Evolutionary conservation across 257 asterid genomes (phyloP), one percentile per base, ranked within the genome.

Genomic region (Gentiana dahurica): DNA sequence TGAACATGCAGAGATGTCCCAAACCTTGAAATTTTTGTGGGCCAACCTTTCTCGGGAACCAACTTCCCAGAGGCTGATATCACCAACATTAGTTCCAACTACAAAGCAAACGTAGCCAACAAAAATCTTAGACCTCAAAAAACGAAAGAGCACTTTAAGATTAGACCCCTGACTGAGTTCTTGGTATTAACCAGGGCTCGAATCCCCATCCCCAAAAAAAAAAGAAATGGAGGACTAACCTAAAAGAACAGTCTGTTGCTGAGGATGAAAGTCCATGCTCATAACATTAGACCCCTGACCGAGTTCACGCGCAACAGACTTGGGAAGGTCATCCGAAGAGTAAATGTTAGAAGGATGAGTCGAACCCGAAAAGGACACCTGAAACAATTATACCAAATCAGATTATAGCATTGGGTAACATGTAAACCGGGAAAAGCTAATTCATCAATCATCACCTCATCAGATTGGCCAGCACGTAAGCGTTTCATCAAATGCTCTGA

Each of bases 31-130:
- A 69, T 68, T 63, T 70, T 77, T 91, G 52, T 85, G 90, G n/a
- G 90, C 86, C 72, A 91, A 68, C 75, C 97, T 80, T 59, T 91
- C 98, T 39, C 88, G 81, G 53, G 95, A 79, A 47, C 97, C 95
- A 70, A 88, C 95, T 72, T 91, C 97, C 98, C 98, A 91, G 47
- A 91, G 83, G 86, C 95, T 88, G 61, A 91, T 83, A 68, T 91
- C 98, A 64, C 98, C 98, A 65, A 88, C 95, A 73, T 85, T 91
- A 53, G 98, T 91, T 71, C 98, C 98, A 82, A 91, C 98, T 91
- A 65, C 75, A 55, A 66, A 36, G 55, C 38, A 65, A 70, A 24
- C 53, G 51, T 46, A 36, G 48, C 59, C 48, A 51, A 51, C 43
- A 53, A 58, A 11, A 41, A 49, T 12, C 55, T 44, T 39, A 51